Percentiles rank a stretch among this genome's conserved stretches.
Evolutionary conservation across 805 yeast species (phyloP).

Genomic region (Phaffomyces thermotolerans): DNA sequence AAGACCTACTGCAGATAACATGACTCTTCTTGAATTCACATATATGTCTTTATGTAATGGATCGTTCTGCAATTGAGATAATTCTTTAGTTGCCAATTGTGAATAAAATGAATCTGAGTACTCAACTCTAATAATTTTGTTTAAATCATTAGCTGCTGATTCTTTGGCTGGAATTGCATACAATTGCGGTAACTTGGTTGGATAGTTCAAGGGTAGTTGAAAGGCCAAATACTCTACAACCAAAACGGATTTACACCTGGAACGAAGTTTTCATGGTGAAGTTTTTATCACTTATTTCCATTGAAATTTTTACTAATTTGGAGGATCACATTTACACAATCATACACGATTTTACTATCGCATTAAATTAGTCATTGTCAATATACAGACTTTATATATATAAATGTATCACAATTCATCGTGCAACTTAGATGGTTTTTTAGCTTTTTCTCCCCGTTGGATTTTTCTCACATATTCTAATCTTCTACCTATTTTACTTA

Average conservation of each 20-base stretch:
- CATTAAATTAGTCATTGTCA: neutral
- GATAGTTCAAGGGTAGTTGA: constrained; percentile 35
- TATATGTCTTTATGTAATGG: constrained; percentile 28
- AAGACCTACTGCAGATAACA: constrained; percentile 25
- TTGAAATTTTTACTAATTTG: too few relatives aligned
- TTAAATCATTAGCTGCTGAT: constrained; percentile 43
- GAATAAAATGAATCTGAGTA: constrained; percentile 38
- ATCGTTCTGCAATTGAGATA: constrained; percentile 31
- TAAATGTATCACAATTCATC: constrained; percentile 18
- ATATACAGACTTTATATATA: neutral
- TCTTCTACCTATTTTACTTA: constrained; percentile 7
- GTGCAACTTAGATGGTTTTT: constrained; percentile 8
- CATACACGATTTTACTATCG: too few relatives aligned
- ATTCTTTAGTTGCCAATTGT: constrained; percentile 38
- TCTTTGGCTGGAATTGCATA: constrained; percentile 36
- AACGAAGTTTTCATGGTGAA: neutral
- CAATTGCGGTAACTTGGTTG: constrained; percentile 30
- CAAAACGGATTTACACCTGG: constrained; percentile 16
- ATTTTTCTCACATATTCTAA: constrained; percentile 15
- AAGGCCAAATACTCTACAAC: constrained; percentile 42
- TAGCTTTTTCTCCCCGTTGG: constrained; percentile 19
- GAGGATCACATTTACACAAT: too few relatives aligned
- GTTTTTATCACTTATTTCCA: constrained; percentile 1
- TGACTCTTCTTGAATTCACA: constrained; percentile 36
- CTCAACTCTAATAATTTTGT: constrained; percentile 43